Evolutionary conservation across 306 rosid species (phyloP).

Genomic region (Cucurbita moschata): DNA sequence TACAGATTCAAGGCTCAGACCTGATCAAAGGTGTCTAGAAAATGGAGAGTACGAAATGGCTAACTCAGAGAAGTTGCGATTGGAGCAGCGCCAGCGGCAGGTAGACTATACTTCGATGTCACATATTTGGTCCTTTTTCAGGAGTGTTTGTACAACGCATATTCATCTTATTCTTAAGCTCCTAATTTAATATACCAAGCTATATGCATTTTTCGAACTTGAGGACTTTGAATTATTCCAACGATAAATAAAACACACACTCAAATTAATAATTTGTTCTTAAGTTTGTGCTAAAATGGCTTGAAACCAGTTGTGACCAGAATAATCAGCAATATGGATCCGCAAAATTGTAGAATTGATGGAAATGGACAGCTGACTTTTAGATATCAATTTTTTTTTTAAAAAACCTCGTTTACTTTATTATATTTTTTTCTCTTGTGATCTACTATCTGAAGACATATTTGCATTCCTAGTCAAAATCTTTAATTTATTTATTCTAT

Average conservation of each 20-base stretch:
- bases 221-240: neutral
- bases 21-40: conserved; percentile 93
- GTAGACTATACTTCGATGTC: conserved; percentile 13
- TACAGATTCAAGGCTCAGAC: conserved; percentile 96
- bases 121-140: neutral
- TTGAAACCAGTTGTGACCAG: too few relatives aligned
- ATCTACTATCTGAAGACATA: neutral
- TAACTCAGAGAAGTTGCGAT: conserved; percentile 73
- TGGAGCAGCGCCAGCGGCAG: conserved; percentile 98
- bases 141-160: neutral
- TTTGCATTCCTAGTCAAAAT: neutral
- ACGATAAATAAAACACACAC: neutral
- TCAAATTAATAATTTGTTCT: neutral
- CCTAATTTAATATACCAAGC: neutral
- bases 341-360: too few relatives aligned
- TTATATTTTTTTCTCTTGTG: neutral
- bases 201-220: neutral
- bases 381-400: neutral
- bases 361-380: neutral
- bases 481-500: neutral
- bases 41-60: conserved; percentile 99
- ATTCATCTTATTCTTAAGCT: neutral
- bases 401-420: neutral
- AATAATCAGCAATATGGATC: too few relatives aligned
- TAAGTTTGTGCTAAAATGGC: neutral